Evolutionary conservation across 116 monocot genomes (phyloP).

Genomic region (Zostera marina): DNA sequence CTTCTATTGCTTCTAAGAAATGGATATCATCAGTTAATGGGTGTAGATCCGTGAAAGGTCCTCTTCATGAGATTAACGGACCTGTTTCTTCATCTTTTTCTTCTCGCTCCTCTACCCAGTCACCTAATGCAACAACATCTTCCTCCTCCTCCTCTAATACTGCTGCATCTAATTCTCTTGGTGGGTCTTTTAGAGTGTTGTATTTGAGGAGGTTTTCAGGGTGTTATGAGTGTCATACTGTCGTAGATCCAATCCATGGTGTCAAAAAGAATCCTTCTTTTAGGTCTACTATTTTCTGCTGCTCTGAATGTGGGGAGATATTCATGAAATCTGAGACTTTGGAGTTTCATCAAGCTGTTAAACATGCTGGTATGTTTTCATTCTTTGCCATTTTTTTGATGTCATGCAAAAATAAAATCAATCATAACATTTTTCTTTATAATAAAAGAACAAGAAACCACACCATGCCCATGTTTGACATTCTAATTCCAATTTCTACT

Average conservation of each 20-base stretch:
- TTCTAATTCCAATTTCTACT: conserved; percentile 8
- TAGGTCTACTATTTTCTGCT: conserved; percentile 31
- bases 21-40: background rate
- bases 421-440: no score
- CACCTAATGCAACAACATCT: background rate
- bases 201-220: conserved; percentile 61
- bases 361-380: conserved; percentile 54
- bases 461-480: background rate
- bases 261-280: conserved; percentile 31
- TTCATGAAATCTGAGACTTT: conserved; percentile 61
- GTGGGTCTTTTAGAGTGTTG: conserved; percentile 59
- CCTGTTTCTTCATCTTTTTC: conserved; percentile 8
- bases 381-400: background rate
- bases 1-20: conserved; percentile 4
- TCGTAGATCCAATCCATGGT: conserved; percentile 34
- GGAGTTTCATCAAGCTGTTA: conserved; percentile 49
- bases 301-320: conserved; percentile 63
- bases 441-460: no score
- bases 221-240: conserved; percentile 67
- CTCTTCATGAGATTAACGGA: conserved; percentile 25
- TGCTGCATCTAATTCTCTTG: background rate
- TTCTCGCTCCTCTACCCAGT: conserved; percentile 7
- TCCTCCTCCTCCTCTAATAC: conserved; percentile 7
- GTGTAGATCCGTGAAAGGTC: conserved; percentile 4
- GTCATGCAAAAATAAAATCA: no score